phyloP scores from a whole-genome alignment of 805 yeast genomes.

The Teunomyces atbi region DNA sequence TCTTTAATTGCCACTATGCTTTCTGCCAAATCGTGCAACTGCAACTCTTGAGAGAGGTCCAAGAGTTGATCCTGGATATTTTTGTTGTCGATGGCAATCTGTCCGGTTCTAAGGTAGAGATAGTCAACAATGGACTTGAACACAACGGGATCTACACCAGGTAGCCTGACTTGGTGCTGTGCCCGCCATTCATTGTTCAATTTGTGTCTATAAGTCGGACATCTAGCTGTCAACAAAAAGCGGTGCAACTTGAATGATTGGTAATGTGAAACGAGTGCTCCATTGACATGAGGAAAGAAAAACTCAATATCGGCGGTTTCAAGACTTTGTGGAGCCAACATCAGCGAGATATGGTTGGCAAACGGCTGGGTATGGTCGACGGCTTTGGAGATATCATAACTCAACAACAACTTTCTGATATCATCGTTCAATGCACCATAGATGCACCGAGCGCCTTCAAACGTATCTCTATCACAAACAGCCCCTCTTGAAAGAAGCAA shows the following conservation, averaged over 20 bases:
- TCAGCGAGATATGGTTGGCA: constrained; percentile 62
- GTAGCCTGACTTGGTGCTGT: constrained; percentile 16
- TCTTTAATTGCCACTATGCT: constrained; percentile 29
- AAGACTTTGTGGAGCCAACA: constrained; percentile 28
- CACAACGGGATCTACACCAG: constrained; percentile 14
- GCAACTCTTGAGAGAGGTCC: constrained; percentile 30
- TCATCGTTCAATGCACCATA: constrained; percentile 74
- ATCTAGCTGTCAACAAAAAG: constrained; percentile 36
- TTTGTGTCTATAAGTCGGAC: constrained; percentile 21
- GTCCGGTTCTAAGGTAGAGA: constrained; percentile 31
- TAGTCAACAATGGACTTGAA: constrained; percentile 29
- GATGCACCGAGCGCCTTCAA: constrained; percentile 72
- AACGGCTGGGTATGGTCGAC: constrained; percentile 70
- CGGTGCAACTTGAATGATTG: constrained; percentile 23
- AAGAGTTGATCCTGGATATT: constrained; percentile 18
- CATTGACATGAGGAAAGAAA: constrained; percentile 18
- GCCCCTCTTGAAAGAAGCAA: constrained; percentile 65
- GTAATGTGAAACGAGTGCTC: constrained; percentile 10
- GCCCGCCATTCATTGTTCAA: constrained; percentile 23
- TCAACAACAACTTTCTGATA: constrained; percentile 56
- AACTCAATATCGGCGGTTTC: constrained; percentile 33
- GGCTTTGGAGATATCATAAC: constrained; percentile 65
- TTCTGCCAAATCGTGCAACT: constrained; percentile 35
- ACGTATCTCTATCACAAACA: constrained; percentile 75
- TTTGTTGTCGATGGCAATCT: constrained; percentile 24